Conservation (phyloP, 164 flowering plant genomes). For the Tetracentron sinense region DNA sequence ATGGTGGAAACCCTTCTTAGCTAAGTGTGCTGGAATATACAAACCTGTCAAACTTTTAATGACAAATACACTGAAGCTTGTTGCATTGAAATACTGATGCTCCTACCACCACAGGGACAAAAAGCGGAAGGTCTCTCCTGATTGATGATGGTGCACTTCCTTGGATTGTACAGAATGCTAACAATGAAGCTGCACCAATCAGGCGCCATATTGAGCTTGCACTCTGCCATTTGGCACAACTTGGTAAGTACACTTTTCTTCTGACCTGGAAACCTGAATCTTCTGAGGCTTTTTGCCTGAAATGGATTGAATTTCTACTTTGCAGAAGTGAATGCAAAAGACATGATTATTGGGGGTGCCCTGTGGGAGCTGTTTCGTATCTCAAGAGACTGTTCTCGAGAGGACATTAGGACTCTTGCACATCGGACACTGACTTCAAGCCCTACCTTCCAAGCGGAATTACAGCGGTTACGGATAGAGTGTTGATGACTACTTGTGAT, state of each 20-base stretch:
- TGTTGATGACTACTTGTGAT: conserved; percentile 25
- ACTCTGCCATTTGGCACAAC: conserved; percentile 94
- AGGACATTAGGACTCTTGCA: conserved; percentile 83
- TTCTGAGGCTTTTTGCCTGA: not conserved
- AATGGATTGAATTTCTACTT: conserved; percentile 7
- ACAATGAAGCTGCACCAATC: conserved; percentile 80
- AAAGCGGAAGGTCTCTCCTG: conserved; percentile 66
- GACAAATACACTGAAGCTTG: not conserved
- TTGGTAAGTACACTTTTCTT: conserved; percentile 49
- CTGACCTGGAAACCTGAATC: not conserved
- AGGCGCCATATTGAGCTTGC: conserved; percentile 94
- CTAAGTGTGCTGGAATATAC: not conserved
- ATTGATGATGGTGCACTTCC: conserved; percentile 92
- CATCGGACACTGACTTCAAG: conserved; percentile 57
- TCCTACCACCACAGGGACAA: conserved; percentile 41
- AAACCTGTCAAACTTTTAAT: no score
- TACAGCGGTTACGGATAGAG: conserved; percentile 57
- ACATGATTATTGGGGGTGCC: conserved; percentile 90
- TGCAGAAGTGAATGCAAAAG: conserved; percentile 81
- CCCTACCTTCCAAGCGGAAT: conserved; percentile 68
- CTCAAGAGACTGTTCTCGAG: conserved; percentile 80
- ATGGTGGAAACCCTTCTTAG: not conserved
- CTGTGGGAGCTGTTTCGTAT: conserved; percentile 93
- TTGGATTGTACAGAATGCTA: conserved; percentile 94
- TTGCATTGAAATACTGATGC: not conserved